Base-by-base conservation (phyloP, 176 grass and related monocot genomes). In the Oryza meyeriana region DNA sequence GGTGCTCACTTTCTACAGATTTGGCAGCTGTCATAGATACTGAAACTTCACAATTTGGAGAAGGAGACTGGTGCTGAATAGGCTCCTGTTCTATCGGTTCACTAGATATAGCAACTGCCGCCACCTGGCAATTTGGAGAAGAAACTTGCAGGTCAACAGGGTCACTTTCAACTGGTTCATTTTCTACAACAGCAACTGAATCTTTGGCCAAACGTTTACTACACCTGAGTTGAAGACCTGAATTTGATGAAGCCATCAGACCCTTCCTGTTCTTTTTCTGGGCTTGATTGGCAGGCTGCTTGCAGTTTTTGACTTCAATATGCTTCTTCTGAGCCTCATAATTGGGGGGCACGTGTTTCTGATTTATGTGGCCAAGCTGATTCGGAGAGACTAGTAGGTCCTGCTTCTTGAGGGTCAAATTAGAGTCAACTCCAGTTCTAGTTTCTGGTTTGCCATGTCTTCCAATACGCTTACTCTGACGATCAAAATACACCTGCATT, bases 171-270 rank as follows among this genome's bases (percentile, higher is more conserved):
- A 41, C 66, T 41, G 58, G 79, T 65, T 71, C 64, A 48, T 44
- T 64, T 44, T 82, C 79, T 12, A 70, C 42, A 63, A 10, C 27
- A 36, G 71, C 35, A 59, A 35, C 44, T 61, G 71, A 62, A 75
- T 76, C 85, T 47, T 81, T 87, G 20, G 71, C 50, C 50, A 87
- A 70, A 45, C 50, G 29, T 76, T 62, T 76, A 58, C 71, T 82
- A 69, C 47, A 63, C 64, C 64, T 81, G 76, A 76, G 85, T 10
- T 76, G 78, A 61, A 81, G 10, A 17, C 62, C 69, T 55, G 34
- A 20, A 76, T 70, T 44, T 45, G 71, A 27, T 6, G 24, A 69
- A 69, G 64, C 45, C 4, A 58, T 69, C 34, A 50, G 55, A 31
- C 64, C 44, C 24, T 80, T 80, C 41, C 45, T 69, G 16, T 69